phyloP scores from a whole-genome alignment of 768 basidiomycete genomes.

The Phlebiopsis flavidoalba region DNA sequence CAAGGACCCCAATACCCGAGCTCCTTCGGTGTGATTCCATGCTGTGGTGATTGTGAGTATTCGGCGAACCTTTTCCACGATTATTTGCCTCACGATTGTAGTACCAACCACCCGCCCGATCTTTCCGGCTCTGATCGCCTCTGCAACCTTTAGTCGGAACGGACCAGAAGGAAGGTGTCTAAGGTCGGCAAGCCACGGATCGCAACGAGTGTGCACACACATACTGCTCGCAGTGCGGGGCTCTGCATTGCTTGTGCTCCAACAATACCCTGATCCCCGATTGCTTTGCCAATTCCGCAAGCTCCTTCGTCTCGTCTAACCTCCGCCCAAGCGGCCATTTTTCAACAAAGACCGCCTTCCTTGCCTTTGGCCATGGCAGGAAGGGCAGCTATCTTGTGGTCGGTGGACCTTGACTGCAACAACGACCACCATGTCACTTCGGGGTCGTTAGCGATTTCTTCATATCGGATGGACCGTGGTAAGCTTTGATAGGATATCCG shows the following conservation, averaged over 20 bases:
- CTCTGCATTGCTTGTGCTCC: conserved; percentile 23
- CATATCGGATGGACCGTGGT: conserved; percentile 24
- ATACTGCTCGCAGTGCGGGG: not conserved
- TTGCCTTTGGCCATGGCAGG: conserved; percentile 31
- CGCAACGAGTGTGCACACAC: not conserved
- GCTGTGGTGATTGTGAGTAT: not conserved
- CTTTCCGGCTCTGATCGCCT: not conserved
- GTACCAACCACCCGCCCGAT: not conserved
- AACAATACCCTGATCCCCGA: conserved; percentile 28
- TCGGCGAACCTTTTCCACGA: not conserved
- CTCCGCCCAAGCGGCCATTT: conserved; percentile 32
- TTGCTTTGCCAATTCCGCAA: conserved; percentile 26
- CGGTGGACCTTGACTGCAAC: conserved; percentile 29
- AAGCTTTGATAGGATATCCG: conserved; percentile 28
- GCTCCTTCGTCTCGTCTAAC: conserved; percentile 27
- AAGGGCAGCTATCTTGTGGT: conserved; percentile 26
- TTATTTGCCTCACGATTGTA: not conserved
- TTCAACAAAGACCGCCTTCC: conserved; percentile 35
- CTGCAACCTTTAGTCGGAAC: not conserved
- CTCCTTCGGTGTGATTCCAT: not conserved
- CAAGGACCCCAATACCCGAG: conserved; percentile 11
- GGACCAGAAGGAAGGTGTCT: too few species aligned
- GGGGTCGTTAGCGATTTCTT: conserved; percentile 26
- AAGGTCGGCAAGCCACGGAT: too few species aligned
- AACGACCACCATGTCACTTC: conserved; percentile 33